Conservation (phyloP, 345 rosid genomes). For the Eucalyptus tenuipes region DNA sequence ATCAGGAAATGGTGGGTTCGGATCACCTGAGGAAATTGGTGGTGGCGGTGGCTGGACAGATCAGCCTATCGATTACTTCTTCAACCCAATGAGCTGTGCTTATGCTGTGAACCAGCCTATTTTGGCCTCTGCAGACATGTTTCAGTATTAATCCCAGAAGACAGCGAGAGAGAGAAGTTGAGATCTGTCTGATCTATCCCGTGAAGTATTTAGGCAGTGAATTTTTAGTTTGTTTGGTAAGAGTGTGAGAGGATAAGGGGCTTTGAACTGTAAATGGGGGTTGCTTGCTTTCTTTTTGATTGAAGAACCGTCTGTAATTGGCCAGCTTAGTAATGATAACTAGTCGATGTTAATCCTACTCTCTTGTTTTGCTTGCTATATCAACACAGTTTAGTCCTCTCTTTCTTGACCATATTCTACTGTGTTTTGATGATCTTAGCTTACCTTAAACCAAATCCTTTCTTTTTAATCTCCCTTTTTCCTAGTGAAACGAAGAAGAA, state of each 20-base stretch:
- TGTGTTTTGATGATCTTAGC: neutral
- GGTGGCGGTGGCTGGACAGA: neutral
- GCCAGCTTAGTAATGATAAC: neutral
- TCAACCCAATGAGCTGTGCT: conserved; percentile 31
- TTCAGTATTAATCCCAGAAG: conserved; percentile 18
- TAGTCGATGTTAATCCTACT: neutral
- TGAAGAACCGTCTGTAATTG: neutral
- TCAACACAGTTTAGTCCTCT: neutral
- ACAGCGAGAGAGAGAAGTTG: neutral
- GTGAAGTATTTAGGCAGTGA: neutral
- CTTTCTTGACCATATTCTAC: neutral
- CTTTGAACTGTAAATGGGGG: neutral
- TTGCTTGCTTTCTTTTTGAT: neutral
- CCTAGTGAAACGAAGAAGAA: neutral
- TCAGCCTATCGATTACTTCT: conserved; percentile 5
- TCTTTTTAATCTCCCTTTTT: neutral
- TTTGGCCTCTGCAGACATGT: conserved; percentile 59
- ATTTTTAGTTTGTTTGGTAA: neutral
- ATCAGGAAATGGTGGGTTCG: neutral
- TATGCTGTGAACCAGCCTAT: conserved; percentile 51
- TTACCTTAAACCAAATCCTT: neutral
- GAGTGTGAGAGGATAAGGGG: neutral
- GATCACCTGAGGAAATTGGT: conserved; percentile 4
- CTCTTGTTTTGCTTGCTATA: neutral
- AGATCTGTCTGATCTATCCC: neutral